Evolutionary conservation across 495 filamentous ascomycete genomes (phyloP).

Genomic region (Sabuloglossum arenarium): DNA sequence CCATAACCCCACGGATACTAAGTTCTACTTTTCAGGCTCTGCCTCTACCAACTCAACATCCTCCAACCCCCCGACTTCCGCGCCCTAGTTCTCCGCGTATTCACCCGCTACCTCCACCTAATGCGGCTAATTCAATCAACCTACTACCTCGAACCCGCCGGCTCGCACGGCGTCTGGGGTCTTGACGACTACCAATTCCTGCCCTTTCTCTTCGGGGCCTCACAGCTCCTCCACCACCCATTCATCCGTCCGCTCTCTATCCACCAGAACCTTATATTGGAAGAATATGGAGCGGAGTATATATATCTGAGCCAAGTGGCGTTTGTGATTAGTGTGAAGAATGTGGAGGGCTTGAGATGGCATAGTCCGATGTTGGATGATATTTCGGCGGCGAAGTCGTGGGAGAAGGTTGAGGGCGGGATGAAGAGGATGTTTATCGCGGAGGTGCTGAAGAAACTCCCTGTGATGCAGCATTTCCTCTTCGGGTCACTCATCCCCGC

Average conservation of each 20-base stretch:
- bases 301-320: slow-evolving; percentile 81
- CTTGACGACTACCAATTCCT: slow-evolving; percentile 96
- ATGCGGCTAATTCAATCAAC: slow-evolving; percentile 67
- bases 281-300: slow-evolving; percentile 64
- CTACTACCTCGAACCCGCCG: slow-evolving; percentile 90
- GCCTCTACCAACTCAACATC: slow-evolving; percentile 59
- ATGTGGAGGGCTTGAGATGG: slow-evolving; percentile 86
- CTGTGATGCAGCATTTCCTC: slow-evolving; percentile 95
- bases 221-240: slow-evolving; percentile 69
- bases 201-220: slow-evolving; percentile 84
- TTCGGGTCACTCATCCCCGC: slow-evolving; percentile 79
- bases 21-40: slow-evolving; percentile 24
- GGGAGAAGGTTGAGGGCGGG: slow-evolving; percentile 80
- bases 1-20: not conserved
- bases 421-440: slow-evolving; percentile 93
- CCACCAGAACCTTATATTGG: slow-evolving; percentile 65
- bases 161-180: slow-evolving; percentile 91
- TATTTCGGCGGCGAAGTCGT: slow-evolving; percentile 78
- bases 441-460: slow-evolving; percentile 82
- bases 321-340: slow-evolving; percentile 93
- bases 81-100: slow-evolving; percentile 51
- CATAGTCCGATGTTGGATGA: slow-evolving; percentile 98
- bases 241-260: slow-evolving; percentile 75
- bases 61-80: slow-evolving; percentile 44
- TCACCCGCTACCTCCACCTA: slow-evolving; percentile 58